These are phyloP conservation scores for Aspergillus sparsus DNA, from an alignment of 495 filamentous ascomycete genomes.

Conservation along the genomic window DNA sequence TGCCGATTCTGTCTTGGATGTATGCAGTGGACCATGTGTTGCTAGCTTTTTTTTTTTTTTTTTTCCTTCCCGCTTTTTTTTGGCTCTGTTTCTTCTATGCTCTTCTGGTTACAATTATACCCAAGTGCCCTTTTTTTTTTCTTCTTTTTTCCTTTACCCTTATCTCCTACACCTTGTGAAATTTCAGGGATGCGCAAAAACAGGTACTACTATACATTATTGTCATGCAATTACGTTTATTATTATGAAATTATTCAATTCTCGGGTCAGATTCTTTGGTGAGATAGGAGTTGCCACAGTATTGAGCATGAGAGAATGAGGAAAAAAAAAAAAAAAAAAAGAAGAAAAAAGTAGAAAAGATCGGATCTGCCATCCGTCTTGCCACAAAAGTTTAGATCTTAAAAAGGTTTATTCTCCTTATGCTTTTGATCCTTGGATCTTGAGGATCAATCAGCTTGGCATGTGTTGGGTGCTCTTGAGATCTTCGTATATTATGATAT, in stretches of 20 bases:
- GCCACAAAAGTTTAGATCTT: background rate
- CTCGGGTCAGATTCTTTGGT: background rate
- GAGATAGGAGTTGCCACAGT: too few species aligned
- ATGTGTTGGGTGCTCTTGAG: background rate
- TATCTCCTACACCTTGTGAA: background rate
- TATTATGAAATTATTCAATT: slow-evolving; percentile 1
- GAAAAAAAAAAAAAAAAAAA: background rate
- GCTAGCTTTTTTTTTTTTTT: slow-evolving; percentile 5
- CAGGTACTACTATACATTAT: slow-evolving; percentile 2
- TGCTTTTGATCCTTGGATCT: background rate
- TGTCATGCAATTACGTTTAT: slow-evolving; percentile 6
- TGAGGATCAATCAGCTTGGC: background rate
- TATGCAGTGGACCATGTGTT: slow-evolving; percentile 4
- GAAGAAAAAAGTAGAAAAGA: too few species aligned
- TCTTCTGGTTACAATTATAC: slow-evolving; percentile 17
- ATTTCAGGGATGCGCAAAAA: slow-evolving; percentile 4
- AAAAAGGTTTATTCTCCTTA: background rate
- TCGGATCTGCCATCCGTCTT: background rate
- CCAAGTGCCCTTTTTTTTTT: slow-evolving; percentile 1
- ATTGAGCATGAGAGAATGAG: background rate
- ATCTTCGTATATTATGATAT: background rate
- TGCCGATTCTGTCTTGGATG: slow-evolving; percentile 1
- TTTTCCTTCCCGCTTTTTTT: background rate
- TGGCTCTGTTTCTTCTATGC: background rate
- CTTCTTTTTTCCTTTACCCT: slow-evolving; percentile 2